Percentiles rank a stretch among this genome's conserved stretches.
These are phyloP conservation scores for Berkeleyomyces basicola DNA, from an alignment of 2,329 filamentous ascomycete species.

Conservation along the genomic window DNA sequence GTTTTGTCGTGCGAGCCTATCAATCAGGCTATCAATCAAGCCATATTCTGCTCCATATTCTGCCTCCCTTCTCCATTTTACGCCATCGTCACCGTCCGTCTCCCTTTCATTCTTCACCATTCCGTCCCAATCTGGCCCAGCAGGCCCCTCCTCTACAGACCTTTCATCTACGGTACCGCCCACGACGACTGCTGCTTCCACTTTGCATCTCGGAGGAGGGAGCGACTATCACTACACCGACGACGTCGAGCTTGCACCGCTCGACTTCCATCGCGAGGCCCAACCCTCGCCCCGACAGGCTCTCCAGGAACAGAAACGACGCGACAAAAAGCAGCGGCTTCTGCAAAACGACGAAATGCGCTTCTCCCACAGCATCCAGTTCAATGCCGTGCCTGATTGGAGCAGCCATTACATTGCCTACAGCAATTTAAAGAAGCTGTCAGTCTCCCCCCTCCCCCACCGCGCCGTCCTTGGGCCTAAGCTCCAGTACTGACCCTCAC, in stretches of 20 bases:
- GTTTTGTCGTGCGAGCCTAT: background rate
- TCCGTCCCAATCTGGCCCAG: constrained; percentile 18
- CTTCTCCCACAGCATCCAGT: constrained; percentile 98
- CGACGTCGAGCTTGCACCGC: constrained; percentile 26
- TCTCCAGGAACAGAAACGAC: constrained; percentile 29
- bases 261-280: background rate
- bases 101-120: constrained; percentile 20
- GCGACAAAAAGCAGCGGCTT: constrained; percentile 52
- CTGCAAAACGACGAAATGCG: constrained; percentile 81
- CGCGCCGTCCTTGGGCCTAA: background rate
- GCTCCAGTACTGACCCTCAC: background rate
- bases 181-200: constrained; percentile 4
- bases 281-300: constrained; percentile 17
- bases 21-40: background rate
- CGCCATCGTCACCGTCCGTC: background rate
- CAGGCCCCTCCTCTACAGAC: constrained; percentile 25
- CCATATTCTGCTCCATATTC: background rate
- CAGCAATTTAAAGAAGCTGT: constrained; percentile 98
- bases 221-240: constrained; percentile 14
- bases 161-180: constrained; percentile 3
- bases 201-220: constrained; percentile 12
- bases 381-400: constrained; percentile 99
- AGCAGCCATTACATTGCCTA: constrained; percentile 96
- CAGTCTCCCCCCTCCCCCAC: constrained; percentile 23
- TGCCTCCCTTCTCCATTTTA: background rate